Evolutionary conservation across 2,329 filamentous ascomycete genomes (phyloP), one percentile per base, ranked within the genome.

Genomic region (Clarireedia homoeocarpa): DNA sequence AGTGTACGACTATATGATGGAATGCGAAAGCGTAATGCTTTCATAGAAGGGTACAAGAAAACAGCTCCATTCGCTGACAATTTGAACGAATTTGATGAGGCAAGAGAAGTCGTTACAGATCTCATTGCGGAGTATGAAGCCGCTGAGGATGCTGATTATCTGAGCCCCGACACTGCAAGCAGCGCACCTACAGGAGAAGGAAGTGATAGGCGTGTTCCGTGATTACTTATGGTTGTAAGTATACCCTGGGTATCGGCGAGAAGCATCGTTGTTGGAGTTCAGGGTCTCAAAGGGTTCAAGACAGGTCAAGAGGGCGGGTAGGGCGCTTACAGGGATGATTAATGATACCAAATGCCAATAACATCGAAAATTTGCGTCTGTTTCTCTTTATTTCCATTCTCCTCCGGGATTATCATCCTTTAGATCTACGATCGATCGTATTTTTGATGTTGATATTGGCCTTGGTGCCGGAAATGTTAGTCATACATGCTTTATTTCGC

Each of bases 41-140:
- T 97, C 72, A 81, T 99, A 67, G 94, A 99, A 66, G 85, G 84
- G 48, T 99, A 99, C 75, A 97, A 96, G 75, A 94, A 94, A 71
- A 95, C 95, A 58, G 86, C 90, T 0, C 90, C 91, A 1, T 99
- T 99, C 72, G 80, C 89, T 0, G 92, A 97, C 62, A 94, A 91
- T 45, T 75, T 99, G 44, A 83, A 88, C 64, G 92, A 99, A 72
- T 99, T 99, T 66, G 95, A 99, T 70, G 91, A 96, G 72, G 89
- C 94, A 36, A 83, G 89, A 63, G 87, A 94, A 68, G 92, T 97
- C 5, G 92, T 97, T 20, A 84, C 86, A 66, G 92, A 96, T 71
- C 75, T 97, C 61, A 92, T 97, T 68, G 82, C 83, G 51, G 94
- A 99, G 76, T 99, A 99, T 70, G 92, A 97, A 74, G 91, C 92